Evolutionary conservation across 371 early-diverging fungal species (phyloP).

Genomic region (Rozella allomycis): DNA sequence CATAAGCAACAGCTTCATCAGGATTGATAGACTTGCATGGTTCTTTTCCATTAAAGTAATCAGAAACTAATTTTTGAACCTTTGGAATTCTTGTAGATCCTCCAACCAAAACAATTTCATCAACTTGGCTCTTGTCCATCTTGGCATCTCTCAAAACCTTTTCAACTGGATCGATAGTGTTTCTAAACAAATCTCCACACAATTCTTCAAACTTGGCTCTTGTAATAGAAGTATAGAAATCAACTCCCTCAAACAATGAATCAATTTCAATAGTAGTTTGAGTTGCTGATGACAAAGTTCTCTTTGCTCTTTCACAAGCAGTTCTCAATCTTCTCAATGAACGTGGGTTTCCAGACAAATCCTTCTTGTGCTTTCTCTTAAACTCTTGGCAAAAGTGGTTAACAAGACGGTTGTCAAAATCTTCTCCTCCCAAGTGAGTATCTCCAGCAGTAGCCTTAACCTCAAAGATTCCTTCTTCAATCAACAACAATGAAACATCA

Average conservation of each 20-base stretch:
- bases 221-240: constrained; percentile 75
- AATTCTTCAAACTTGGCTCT: constrained; percentile 95
- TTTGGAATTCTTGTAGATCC: constrained; percentile 99
- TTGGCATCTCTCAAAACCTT: constrained; percentile 81
- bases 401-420: constrained; percentile 86
- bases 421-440: constrained; percentile 96
- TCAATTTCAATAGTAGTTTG: constrained; percentile 7
- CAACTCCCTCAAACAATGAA: constrained; percentile 7
- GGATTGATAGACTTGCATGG: constrained; percentile 94
- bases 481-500: constrained; percentile 86
- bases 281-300: constrained; percentile 6
- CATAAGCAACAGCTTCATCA: constrained; percentile 57
- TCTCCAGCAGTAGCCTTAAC: constrained; percentile 91
- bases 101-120: constrained; percentile 96
- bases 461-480: constrained; percentile 81
- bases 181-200: constrained; percentile 77
- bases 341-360: constrained; percentile 63
- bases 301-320: constrained; percentile 10
- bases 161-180: constrained; percentile 83
- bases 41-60: constrained; percentile 94
- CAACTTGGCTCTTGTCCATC: constrained; percentile 71
- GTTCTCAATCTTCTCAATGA: constrained; percentile 68
- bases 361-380: constrained; percentile 77
- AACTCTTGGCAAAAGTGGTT: constrained; percentile 69
- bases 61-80: constrained; percentile 89